Conservation (phyloP, 768 basidiomycete species). For the Multifurca ochricompacta region DNA sequence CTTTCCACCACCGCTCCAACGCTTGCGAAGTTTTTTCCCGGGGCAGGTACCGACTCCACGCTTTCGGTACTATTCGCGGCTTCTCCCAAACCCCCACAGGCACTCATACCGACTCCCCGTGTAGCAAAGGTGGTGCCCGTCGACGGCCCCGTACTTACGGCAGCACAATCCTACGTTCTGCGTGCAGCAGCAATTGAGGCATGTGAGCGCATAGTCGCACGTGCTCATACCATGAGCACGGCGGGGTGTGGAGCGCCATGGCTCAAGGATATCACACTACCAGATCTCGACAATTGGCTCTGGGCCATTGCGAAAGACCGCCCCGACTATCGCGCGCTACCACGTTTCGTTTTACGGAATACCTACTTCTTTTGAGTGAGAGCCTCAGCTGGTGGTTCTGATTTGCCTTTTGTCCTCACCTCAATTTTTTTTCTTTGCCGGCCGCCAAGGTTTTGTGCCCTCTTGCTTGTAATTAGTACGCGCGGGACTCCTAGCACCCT, state of each 20-base stretch:
- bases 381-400: not conserved
- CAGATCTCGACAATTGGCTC: slow-evolving; percentile 69
- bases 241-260: slow-evolving; percentile 30
- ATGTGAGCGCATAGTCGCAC: slow-evolving; percentile 58
- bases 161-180: slow-evolving; percentile 59
- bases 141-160: slow-evolving; percentile 48
- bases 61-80: slow-evolving; percentile 37
- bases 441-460: not conserved
- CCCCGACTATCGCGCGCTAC: slow-evolving; percentile 56
- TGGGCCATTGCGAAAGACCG: slow-evolving; percentile 79
- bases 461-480: not conserved
- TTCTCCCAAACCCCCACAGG: slow-evolving; percentile 18
- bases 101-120: slow-evolving; percentile 17
- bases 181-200: slow-evolving; percentile 78
- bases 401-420: not conserved
- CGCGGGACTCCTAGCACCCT: slow-evolving; percentile 14
- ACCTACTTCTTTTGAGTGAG: slow-evolving; percentile 59
- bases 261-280: slow-evolving; percentile 49
- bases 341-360: slow-evolving; percentile 56
- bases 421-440: not conserved
- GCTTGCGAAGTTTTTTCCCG: slow-evolving; percentile 41
- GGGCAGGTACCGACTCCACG: slow-evolving; percentile 32
- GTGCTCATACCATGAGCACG: slow-evolving; percentile 36
- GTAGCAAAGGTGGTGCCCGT: slow-evolving; percentile 24
- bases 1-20: slow-evolving; percentile 39